Conservation (phyloP, 1,139 yeast genomes). For the Blastobotrys buckinghamii region DNA sequence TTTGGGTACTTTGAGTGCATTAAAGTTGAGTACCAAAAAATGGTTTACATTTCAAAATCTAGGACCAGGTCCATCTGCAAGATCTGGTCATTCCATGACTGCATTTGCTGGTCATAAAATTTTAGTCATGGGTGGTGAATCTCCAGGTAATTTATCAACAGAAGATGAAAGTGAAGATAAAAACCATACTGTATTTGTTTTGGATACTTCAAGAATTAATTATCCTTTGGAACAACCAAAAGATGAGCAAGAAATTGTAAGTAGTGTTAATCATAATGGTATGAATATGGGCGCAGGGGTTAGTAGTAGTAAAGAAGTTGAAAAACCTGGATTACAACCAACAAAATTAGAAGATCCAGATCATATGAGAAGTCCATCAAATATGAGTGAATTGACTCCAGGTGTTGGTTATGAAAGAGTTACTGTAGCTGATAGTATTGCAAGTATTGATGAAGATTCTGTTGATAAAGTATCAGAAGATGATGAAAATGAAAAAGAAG, state of each 20-base stretch:
- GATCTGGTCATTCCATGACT: constrained; percentile 94
- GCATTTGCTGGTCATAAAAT: constrained; percentile 63
- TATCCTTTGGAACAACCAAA: constrained; percentile 29
- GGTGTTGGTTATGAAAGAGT: constrained; percentile 21
- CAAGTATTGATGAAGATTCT: constrained; percentile 9
- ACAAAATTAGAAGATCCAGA: not conserved
- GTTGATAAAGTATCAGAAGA: not conserved
- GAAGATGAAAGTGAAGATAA: constrained; percentile 27
- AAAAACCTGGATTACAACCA: not conserved
- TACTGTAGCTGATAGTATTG: constrained; percentile 16
- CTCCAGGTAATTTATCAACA: constrained; percentile 24
- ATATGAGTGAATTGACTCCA: constrained; percentile 19
- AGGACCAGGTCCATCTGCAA: constrained; percentile 66
- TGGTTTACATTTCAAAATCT: constrained; percentile 65
- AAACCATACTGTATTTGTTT: constrained; percentile 33
- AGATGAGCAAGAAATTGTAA: not conserved
- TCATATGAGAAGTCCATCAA: constrained; percentile 15
- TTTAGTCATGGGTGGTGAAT: constrained; percentile 87
- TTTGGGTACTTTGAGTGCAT: constrained; percentile 62
- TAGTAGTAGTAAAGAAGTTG: not conserved
- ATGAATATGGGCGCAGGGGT: not conserved
- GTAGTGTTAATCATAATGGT: no score
- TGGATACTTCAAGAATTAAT: constrained; percentile 37
- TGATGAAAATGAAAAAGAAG: not conserved
- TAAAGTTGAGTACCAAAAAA: constrained; percentile 63